phyloP scores from a whole-genome alignment of 2,329 filamentous ascomycete species.

The Scedosporium boydii region DNA sequence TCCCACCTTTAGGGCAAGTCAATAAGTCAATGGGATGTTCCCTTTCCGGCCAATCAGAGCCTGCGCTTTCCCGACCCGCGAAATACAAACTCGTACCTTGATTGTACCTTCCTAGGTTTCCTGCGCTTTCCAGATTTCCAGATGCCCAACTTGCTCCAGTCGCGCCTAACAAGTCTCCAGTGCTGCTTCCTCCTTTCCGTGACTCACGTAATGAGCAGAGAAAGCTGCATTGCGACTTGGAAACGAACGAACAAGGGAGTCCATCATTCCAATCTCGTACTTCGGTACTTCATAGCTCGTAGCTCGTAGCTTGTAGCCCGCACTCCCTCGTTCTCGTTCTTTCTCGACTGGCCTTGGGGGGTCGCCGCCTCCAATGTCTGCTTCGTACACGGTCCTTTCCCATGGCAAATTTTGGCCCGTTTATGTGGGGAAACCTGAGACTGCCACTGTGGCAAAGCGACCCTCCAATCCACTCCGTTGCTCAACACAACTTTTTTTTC shows the following conservation, averaged over 20 bases:
- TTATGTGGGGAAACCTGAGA: constrained; percentile 1
- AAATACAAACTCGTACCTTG: background rate
- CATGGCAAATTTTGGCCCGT: constrained; percentile 1
- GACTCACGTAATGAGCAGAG: constrained; percentile 4
- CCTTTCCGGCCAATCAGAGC: background rate
- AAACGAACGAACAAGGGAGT: background rate
- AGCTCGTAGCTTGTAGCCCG: background rate
- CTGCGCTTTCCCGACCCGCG: background rate
- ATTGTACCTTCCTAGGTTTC: background rate
- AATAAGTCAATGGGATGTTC: background rate
- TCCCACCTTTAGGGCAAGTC: constrained; percentile 8
- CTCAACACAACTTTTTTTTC: background rate
- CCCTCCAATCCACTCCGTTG: background rate
- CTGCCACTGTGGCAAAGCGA: constrained; percentile 2
- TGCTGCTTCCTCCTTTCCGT: background rate
- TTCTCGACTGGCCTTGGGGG: background rate
- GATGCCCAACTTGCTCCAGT: constrained; percentile 3
- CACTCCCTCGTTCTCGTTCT: background rate
- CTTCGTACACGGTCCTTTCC: background rate
- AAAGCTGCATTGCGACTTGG: background rate
- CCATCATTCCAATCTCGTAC: background rate
- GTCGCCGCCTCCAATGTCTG: background rate
- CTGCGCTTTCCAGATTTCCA: background rate
- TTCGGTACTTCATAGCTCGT: background rate
- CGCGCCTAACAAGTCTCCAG: constrained; percentile 2